phyloP scores from a whole-genome alignment of 169 alveolate genomes.

The Cryptosporidium meleagridis region DNA sequence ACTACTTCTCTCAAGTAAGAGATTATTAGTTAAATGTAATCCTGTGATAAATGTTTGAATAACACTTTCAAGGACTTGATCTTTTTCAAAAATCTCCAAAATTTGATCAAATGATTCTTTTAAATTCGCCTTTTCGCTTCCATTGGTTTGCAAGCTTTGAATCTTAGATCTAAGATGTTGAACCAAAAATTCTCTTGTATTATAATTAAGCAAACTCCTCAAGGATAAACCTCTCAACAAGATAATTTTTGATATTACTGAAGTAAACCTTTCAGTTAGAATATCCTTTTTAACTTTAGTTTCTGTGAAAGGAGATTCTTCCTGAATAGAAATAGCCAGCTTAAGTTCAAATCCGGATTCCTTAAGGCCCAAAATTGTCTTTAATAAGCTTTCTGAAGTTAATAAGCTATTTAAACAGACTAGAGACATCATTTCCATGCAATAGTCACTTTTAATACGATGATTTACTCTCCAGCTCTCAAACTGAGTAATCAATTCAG shows the following conservation, averaged over 20 bases:
- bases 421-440: conserved; percentile 61
- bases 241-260: neutral
- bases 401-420: conserved; percentile 17
- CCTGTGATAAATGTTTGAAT: conserved; percentile 35
- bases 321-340: neutral
- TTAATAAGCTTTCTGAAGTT: conserved; percentile 34
- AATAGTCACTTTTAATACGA: conserved; percentile 32
- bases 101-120: neutral
- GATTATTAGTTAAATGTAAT: neutral
- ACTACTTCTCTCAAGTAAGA: neutral
- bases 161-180: conserved; percentile 34
- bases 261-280: neutral
- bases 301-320: neutral
- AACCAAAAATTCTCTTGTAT: conserved; percentile 6
- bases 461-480: conserved; percentile 68
- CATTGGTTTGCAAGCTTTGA: neutral
- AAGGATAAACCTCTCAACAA: conserved; percentile 18
- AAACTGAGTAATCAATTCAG: conserved; percentile 45
- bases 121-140: conserved; percentile 1
- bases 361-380: neutral
- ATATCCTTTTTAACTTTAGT: neutral
- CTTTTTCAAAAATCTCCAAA: conserved; percentile 2
- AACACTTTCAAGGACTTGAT: neutral
- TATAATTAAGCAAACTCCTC: conserved; percentile 17
- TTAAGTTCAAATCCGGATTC: neutral